A percentile compares a stretch with the other conserved stretches of the same genome.
phyloP scores from a whole-genome alignment of 169 alveolate genomes.

The Eimeria maxima region DNA sequence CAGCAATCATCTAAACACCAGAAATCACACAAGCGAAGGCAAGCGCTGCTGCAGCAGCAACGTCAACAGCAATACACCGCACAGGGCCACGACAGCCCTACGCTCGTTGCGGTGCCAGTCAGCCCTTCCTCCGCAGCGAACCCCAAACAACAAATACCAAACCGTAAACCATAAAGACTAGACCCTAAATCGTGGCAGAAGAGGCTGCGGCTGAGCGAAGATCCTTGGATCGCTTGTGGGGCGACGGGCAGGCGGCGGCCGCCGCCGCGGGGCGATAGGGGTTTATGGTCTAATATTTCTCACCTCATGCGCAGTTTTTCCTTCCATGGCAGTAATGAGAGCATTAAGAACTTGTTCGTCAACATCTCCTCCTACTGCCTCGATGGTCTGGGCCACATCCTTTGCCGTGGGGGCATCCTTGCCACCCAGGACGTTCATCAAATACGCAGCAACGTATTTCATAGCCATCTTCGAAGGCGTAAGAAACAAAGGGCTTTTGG shows the following conservation, averaged over 20 bases:
- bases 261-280: not conserved
- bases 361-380: constrained; percentile 87
- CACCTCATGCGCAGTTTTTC: constrained; percentile 88
- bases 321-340: constrained; percentile 83
- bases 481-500: not conserved
- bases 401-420: constrained; percentile 85
- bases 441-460: constrained; percentile 90
- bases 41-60: not conserved
- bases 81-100: not conserved
- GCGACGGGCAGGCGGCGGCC: not conserved
- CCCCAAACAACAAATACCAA: not conserved
- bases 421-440: constrained; percentile 88
- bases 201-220: no score
- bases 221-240: not conserved
- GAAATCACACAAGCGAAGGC: not conserved
- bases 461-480: constrained; percentile 81
- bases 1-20: constrained; percentile 65
- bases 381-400: constrained; percentile 84
- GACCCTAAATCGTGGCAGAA: no score
- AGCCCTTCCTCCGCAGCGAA: not conserved
- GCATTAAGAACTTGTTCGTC: constrained; percentile 83
- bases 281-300: not conserved
- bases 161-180: not conserved
- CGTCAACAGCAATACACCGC: not conserved
- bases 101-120: not conserved